Percentiles rank a stretch among this genome's conserved stretches.
phyloP scores from a whole-genome alignment of 1,139 yeast genomes.

The Meyerozyma athensensis region DNA sequence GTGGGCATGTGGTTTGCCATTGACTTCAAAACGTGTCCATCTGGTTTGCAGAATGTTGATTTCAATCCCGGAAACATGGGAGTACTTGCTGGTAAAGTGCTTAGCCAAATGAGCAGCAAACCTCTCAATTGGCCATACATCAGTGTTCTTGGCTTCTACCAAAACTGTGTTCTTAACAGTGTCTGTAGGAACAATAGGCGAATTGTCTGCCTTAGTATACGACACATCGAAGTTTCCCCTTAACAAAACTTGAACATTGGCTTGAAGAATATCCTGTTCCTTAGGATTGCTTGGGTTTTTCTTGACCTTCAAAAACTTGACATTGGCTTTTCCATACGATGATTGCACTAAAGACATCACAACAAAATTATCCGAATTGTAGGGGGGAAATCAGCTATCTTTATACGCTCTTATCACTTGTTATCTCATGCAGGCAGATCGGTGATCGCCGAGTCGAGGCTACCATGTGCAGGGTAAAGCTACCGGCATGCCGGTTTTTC shows the following conservation, averaged over 20 bases:
- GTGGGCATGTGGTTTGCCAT: conserved; percentile 75
- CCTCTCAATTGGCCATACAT: conserved; percentile 85
- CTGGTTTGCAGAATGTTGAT: conserved; percentile 63
- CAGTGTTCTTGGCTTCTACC: conserved; percentile 73
- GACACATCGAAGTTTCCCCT: conserved; percentile 75
- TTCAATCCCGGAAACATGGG: conserved; percentile 69
- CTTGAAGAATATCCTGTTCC: conserved; percentile 78
- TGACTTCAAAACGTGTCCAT: conserved; percentile 73
- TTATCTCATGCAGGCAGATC: background rate
- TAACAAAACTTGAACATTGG: conserved; percentile 70
- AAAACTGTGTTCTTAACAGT: conserved; percentile 86
- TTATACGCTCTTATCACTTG: background rate
- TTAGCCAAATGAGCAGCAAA: conserved; percentile 82
- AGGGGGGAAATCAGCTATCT: background rate
- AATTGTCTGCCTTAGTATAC: conserved; percentile 82
- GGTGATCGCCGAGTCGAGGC: background rate
- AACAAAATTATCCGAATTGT: background rate
- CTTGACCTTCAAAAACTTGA: conserved; percentile 82
- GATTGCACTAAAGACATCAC: conserved; percentile 32
- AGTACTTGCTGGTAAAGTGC: conserved; percentile 72
- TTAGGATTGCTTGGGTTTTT: conserved; percentile 66
- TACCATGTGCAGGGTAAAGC: background rate
- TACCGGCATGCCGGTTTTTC: background rate
- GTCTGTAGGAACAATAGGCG: conserved; percentile 89
- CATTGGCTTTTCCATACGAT: conserved; percentile 87